Conservation (phyloP, 345 rosid genomes). For the Erodium maritimum region DNA sequence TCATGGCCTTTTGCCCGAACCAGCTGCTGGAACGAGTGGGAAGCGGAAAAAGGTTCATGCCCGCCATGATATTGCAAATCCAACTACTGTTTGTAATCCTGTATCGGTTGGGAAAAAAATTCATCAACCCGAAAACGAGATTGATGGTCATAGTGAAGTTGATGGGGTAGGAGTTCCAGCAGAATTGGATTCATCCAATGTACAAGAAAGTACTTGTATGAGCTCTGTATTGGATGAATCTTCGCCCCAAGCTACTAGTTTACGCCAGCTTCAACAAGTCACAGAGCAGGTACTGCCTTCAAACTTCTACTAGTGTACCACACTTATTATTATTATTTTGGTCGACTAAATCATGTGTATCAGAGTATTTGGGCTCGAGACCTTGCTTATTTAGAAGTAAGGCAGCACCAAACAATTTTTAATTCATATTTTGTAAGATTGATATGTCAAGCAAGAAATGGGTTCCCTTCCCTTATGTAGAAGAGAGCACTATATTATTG, state of each 20-base stretch:
- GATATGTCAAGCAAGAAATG: too few species aligned
- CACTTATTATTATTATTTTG: too few species aligned
- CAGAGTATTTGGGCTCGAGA: too few species aligned
- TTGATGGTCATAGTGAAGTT: conserved; percentile 30
- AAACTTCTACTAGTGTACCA: too few species aligned
- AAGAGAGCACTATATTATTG: too few species aligned
- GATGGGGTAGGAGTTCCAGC: conserved; percentile 24
- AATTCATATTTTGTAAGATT: too few species aligned
- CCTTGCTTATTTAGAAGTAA: too few species aligned
- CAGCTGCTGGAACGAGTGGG: conserved; percentile 18
- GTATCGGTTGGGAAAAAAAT: conserved; percentile 29
- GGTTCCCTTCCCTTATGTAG: too few species aligned
- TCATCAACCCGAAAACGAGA: conserved; percentile 22
- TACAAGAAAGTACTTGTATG: conserved; percentile 46
- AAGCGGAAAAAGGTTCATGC: conserved; percentile 20
- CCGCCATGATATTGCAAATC: conserved; percentile 17
- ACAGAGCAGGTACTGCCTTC: conserved; percentile 36
- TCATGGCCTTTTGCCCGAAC: conserved; percentile 26
- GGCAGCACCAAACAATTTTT: too few species aligned
- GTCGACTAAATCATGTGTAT: too few species aligned
- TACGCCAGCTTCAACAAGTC: conserved; percentile 74
- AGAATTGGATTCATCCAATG: conserved; percentile 39
- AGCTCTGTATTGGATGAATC: conserved; percentile 56
- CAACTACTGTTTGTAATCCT: conserved; percentile 29
- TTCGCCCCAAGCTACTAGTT: conserved; percentile 72